Percentiles rank a stretch among this genome's conserved stretches.
phyloP scores from a whole-genome alignment of 768 basidiomycete genomes.

The Naganishia friedmannii region DNA sequence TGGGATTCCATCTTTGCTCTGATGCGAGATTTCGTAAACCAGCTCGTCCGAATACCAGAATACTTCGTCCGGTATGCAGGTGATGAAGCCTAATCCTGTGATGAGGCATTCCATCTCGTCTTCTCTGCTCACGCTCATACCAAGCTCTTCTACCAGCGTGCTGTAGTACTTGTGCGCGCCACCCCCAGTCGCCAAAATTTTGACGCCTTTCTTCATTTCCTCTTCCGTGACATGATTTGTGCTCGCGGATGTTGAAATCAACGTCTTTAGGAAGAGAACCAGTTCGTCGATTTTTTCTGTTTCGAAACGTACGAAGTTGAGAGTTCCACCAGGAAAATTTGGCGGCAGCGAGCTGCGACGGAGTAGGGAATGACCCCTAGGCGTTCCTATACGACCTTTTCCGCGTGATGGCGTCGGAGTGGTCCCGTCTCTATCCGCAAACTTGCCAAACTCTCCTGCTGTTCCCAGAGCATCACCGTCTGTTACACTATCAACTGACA shows the following conservation, averaged over 20 bases:
- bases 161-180: conserved; percentile 94
- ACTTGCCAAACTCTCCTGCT: not conserved
- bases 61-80: conserved; percentile 91
- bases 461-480: conserved; percentile 33
- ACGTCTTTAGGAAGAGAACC: conserved; percentile 77
- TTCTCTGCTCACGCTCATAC: conserved; percentile 80
- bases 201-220: conserved; percentile 86
- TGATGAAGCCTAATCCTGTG: conserved; percentile 91
- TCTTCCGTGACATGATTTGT: conserved; percentile 82
- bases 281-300: conserved; percentile 81
- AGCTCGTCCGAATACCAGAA: conserved; percentile 99
- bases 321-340: conserved; percentile 90
- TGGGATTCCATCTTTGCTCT: conserved; percentile 25
- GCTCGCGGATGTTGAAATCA: conserved; percentile 79
- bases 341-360: conserved; percentile 68
- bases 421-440: conserved; percentile 30
- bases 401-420: conserved; percentile 51
- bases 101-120: conserved; percentile 99
- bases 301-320: conserved; percentile 97
- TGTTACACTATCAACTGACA: not conserved
- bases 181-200: conserved; percentile 97
- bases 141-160: conserved; percentile 67
- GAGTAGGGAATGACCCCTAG: conserved; percentile 58
- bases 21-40: conserved; percentile 63
- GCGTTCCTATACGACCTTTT: conserved; percentile 51